phyloP scores from a whole-genome alignment of 73 alveolate genomes.

The Uronychia binucleata region DNA sequence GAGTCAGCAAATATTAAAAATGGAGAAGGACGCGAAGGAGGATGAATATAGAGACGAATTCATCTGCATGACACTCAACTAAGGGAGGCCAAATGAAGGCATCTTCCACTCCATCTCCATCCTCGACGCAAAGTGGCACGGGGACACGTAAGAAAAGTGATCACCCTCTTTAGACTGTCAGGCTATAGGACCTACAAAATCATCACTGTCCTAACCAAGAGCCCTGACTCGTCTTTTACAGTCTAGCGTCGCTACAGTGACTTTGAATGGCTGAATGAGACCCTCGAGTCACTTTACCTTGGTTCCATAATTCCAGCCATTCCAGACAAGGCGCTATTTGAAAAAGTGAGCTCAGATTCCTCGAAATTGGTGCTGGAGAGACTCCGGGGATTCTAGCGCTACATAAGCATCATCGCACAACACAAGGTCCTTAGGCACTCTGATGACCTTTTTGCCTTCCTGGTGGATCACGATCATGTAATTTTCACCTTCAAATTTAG shows the following conservation, averaged over 20 bases:
- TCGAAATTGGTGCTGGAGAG: not conserved
- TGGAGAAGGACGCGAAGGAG: too few relatives aligned
- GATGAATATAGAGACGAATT: too few relatives aligned
- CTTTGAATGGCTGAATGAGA: not conserved
- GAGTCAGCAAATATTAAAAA: too few relatives aligned
- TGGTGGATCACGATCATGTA: not conserved
- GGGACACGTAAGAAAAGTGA: not conserved
- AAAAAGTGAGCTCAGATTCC: not conserved
- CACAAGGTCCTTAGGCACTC: not conserved
- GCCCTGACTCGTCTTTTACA: not conserved
- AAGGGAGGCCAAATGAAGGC: too few relatives aligned
- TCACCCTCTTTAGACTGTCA: not conserved
- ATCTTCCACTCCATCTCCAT: too few relatives aligned
- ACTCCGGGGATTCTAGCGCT: not conserved
- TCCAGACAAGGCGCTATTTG: not conserved
- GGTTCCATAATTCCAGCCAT: not conserved
- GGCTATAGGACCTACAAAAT: not conserved
- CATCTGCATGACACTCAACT: too few relatives aligned
- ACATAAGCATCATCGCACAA: not conserved
- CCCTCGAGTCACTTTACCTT: not conserved
- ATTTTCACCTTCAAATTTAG: not conserved
- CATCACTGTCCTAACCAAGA: not conserved
- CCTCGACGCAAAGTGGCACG: not conserved
- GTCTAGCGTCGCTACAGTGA: not conserved
- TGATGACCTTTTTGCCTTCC: not conserved